Percentiles rank a stretch among this genome's conserved stretches.
Conservation (phyloP, 257 asterid species). For the Forsythia viridissima region DNA sequence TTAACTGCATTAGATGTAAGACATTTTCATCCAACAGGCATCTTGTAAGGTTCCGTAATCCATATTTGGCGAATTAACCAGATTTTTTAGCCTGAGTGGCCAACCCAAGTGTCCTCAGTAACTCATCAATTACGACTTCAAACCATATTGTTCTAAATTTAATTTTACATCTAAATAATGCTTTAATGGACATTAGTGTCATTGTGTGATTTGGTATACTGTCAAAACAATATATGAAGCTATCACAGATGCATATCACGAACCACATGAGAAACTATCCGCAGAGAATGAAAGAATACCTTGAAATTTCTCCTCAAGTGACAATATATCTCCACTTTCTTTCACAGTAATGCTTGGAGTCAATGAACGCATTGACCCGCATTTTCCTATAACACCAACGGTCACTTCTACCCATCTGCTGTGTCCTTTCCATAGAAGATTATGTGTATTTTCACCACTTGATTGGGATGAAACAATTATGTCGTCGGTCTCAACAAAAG, state of each 20-base stretch:
- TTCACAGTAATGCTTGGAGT: conserved; percentile 90
- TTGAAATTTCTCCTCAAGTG: conserved; percentile 93
- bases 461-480: conserved; percentile 55
- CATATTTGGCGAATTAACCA: too few species aligned
- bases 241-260: too few species aligned
- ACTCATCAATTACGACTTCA: background rate
- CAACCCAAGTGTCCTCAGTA: too few species aligned
- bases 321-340: conserved; percentile 83
- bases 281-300: conserved; percentile 33
- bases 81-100: too few species aligned
- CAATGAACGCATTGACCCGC: conserved; percentile 73
- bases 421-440: conserved; percentile 70
- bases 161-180: background rate
- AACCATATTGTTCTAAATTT: background rate
- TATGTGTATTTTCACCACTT: conserved; percentile 43
- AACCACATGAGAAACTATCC: too few species aligned
- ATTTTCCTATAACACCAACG: conserved; percentile 78
- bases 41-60: background rate
- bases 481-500: conserved; percentile 84
- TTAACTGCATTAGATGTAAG: conserved; percentile 19
- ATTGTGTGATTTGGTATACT: too few species aligned
- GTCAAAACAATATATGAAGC: too few species aligned
- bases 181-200: too few species aligned
- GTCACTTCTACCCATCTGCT: conserved; percentile 96
- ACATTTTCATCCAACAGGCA: background rate